Evolutionary conservation across 2,329 filamentous ascomycete species (phyloP), one percentile per base, ranked within the genome.

Genomic region (Paecilomyces sp.): DNA sequence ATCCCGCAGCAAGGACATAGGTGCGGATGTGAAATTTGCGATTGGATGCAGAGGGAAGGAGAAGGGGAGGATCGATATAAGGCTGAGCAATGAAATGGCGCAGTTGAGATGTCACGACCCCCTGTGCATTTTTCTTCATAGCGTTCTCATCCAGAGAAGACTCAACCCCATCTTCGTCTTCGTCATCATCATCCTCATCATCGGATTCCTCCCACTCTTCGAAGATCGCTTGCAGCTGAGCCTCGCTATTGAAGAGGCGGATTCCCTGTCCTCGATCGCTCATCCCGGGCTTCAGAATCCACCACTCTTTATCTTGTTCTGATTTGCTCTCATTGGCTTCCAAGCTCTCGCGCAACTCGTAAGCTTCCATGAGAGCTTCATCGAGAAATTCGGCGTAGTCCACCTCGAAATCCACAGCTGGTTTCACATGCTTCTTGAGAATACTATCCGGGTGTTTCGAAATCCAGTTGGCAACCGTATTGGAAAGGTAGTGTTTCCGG

Each of bases 231-330:
- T 89, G 88, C n/a, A 99, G 78, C 70, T 96, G 88, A 59, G 88
- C 86, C 79, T 94, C 90, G 2, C 86, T 91, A 67, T 86, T 90
- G 74, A 99, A 99, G 0, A 99, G 79, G 47, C 91, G 80, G 60
- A 99, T 97, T 0, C 94, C 94, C 72, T 97, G 92, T 0, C 93
- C 94, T 25, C 93, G 85, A 72, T 99, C 94, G 73, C 91, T 96
- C 94, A 99, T 97, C 8, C 93, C 89, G 0, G 94, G 93, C 76
- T 99, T 99, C 61, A 99, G 75, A 65, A 99, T 97, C 94, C 94
- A 99, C 93, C 93, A 99, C 72, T 95, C 86, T 61, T 83, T 82
- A 51, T 83, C 77, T 9, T 74, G 65, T 18, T 83, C 84, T 63
- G 94, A 93, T 41, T 80, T 80, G 28, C 75, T 72, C 56, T 83